A percentile compares a stretch with the other conserved stretches of the same genome.
These are phyloP conservation scores for Cichorium intybus DNA, from an alignment of 140 eudicot genomes.

Conservation along the genomic window DNA sequence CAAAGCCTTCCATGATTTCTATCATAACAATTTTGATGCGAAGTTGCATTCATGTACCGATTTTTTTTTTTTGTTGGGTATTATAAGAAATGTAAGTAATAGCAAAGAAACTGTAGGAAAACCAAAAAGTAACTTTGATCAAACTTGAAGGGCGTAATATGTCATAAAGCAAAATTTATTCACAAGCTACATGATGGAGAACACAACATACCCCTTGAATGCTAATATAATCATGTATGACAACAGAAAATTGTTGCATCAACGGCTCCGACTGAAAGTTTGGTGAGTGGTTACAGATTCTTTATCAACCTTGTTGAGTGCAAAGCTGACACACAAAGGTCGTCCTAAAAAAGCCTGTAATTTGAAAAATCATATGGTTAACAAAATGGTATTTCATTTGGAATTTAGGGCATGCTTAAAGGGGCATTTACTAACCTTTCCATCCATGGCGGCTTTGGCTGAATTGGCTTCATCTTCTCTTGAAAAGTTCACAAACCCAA, in stretches of 20 bases:
- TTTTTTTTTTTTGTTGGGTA: no score
- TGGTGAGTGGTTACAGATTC: conserved; percentile 57
- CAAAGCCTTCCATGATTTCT: no score
- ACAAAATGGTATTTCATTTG: not conserved
- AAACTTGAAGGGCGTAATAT: not conserved
- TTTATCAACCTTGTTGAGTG: conserved; percentile 60
- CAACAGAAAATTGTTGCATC: conserved; percentile 10
- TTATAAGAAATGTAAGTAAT: not conserved
- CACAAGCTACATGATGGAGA: conserved; percentile 10
- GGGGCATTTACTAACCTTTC: conserved; percentile 44
- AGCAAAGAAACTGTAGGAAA: not conserved
- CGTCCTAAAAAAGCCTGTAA: conserved; percentile 66
- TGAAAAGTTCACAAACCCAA: conserved; percentile 69
- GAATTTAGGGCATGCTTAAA: not conserved
- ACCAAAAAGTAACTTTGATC: no score
- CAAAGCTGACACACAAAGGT: conserved; percentile 56
- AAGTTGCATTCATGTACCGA: no score
- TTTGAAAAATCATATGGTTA: not conserved
- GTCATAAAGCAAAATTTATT: not conserved
- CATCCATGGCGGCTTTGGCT: conserved; percentile 86
- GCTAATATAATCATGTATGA: conserved; percentile 5
- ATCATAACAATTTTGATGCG: no score
- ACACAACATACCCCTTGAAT: no score
- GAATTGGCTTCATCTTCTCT: conserved; percentile 56
- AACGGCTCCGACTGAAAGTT: conserved; percentile 22